Evolutionary conservation across 306 rosid species (phyloP).

Genomic region (Oxytropis ochrocephala): DNA sequence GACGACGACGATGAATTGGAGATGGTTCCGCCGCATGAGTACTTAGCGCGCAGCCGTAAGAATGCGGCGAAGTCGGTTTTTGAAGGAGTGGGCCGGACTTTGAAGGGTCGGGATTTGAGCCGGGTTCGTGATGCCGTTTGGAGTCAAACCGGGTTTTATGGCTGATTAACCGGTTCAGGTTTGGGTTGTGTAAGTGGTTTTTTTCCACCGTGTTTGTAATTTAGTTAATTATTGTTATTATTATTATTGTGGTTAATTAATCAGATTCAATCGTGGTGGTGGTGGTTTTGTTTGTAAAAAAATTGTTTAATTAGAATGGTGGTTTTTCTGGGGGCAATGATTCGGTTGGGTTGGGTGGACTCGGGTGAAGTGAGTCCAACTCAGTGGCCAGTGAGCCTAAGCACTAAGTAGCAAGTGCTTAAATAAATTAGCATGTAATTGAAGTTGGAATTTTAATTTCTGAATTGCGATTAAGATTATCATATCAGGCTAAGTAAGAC

Average conservation of each 20-base stretch:
- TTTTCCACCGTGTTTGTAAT: background rate
- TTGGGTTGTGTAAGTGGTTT: background rate
- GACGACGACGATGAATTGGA: constrained; percentile 49
- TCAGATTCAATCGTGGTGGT: background rate
- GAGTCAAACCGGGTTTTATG: constrained; percentile 96
- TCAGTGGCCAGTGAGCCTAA: constrained; percentile 46
- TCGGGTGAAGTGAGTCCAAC: constrained; percentile 35
- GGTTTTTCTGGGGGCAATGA: constrained; percentile 43
- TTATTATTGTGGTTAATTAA: background rate
- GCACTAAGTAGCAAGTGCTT: background rate
- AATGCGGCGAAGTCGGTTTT: constrained; percentile 72
- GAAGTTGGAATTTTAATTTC: background rate
- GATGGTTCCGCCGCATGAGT: constrained; percentile 92
- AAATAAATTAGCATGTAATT: background rate
- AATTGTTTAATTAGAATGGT: background rate
- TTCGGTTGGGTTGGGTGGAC: constrained; percentile 38
- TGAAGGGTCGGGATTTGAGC: constrained; percentile 92
- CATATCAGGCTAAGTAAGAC: background rate
- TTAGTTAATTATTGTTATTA: background rate
- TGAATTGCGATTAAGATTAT: background rate
- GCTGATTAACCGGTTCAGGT: constrained; percentile 19
- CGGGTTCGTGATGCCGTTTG: constrained; percentile 94
- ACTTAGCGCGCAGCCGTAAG: constrained; percentile 70
- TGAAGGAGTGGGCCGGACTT: constrained; percentile 91
- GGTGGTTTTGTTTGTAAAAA: background rate